These are phyloP conservation scores for Pichia ethanolica DNA, from an alignment of 805 yeast species.

Conservation along the genomic window DNA sequence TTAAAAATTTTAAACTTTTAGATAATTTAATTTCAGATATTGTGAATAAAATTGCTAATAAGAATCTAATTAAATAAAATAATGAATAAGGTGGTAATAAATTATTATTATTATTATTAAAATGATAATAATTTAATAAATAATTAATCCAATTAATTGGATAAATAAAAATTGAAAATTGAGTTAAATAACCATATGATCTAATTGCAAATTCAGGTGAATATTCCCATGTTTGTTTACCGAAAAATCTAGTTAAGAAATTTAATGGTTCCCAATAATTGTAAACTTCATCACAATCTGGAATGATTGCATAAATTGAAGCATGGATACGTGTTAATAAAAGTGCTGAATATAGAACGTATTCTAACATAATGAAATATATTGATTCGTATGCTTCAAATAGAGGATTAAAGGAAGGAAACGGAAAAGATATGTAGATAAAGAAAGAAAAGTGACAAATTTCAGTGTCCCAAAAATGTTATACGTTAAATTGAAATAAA, in stretches of 20 bases:
- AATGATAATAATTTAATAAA: background rate
- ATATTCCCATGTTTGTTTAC: conserved; percentile 95
- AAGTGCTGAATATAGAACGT: conserved; percentile 3
- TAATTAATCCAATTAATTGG: conserved; percentile 15
- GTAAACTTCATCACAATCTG: conserved; percentile 89
- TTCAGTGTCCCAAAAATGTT: no score
- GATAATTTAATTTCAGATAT: conserved; percentile 49
- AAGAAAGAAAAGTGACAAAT: no score
- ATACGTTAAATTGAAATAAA: no score
- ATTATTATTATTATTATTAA: background rate
- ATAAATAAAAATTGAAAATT: conserved; percentile 28
- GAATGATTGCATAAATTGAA: conserved; percentile 56
- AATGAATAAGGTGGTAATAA: conserved; percentile 16
- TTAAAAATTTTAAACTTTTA: conserved; percentile 32
- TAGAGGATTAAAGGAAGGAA: no score
- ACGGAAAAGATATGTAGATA: no score
- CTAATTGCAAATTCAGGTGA: conserved; percentile 84
- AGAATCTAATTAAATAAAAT: conserved; percentile 49
- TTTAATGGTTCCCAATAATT: conserved; percentile 95
- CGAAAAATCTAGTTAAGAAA: conserved; percentile 67
- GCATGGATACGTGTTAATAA: conserved; percentile 14
- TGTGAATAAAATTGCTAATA: conserved; percentile 34
- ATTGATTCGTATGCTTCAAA: no score
- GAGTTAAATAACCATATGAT: conserved; percentile 72
- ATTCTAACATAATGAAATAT: background rate